phyloP scores from a whole-genome alignment of 2,329 filamentous ascomycete species.

The Tolypocladium cylindrosporum region DNA sequence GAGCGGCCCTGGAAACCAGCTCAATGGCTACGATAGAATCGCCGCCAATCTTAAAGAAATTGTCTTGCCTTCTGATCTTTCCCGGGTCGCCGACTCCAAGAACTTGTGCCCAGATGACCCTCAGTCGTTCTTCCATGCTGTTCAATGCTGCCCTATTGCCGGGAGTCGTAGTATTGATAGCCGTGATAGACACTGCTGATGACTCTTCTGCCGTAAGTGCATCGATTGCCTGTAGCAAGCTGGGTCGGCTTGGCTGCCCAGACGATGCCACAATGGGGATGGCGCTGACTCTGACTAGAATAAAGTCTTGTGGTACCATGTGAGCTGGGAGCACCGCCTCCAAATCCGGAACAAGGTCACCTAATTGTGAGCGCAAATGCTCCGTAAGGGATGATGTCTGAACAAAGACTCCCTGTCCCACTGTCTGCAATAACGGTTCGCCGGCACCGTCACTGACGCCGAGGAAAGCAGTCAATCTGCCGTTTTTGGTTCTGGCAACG shows the following conservation, averaged over 20 bases:
- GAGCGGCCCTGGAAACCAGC: neutral
- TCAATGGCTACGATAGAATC: neutral
- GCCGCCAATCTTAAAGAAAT: neutral
- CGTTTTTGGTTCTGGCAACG: neutral
- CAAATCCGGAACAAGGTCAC: neutral
- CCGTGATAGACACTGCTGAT: neutral
- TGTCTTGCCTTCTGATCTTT: neutral
- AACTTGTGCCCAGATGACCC: neutral
- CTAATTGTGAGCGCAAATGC: neutral
- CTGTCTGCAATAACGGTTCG: neutral
- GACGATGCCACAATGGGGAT: neutral
- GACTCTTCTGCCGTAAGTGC: neutral
- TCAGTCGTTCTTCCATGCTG: neutral
- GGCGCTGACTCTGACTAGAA: neutral
- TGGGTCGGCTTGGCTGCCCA: neutral
- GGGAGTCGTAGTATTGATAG: neutral
- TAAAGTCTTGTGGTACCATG: neutral
- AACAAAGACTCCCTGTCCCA: neutral
- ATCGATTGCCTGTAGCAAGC: neutral
- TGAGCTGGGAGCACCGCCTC: neutral
- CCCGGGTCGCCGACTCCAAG: neutral
- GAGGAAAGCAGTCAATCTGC: neutral
- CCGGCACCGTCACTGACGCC: neutral
- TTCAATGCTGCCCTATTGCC: neutral
- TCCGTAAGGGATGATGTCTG: slow-evolving; percentile 5